These are phyloP conservation scores for Phytophthora lateralis DNA, from an alignment of 352 stramenopile species.

Conservation along the genomic window DNA sequence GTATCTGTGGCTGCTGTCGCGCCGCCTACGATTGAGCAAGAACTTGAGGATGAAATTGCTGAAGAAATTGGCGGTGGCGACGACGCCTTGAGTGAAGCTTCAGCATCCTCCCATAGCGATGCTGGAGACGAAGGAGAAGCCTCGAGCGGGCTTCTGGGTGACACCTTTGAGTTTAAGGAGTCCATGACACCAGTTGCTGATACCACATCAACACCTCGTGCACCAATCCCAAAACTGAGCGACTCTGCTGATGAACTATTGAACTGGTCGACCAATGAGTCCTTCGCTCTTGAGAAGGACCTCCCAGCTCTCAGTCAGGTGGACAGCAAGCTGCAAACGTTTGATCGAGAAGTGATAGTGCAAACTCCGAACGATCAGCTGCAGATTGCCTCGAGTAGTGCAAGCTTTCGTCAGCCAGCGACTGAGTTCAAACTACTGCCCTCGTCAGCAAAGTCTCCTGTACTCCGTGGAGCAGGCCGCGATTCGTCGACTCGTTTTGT, in stretches of 20 bases:
- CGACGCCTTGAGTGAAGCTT: constrained; percentile 20
- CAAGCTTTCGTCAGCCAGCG: constrained; percentile 27
- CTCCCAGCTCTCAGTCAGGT: constrained; percentile 7
- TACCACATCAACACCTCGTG: not conserved
- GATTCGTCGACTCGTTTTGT: constrained; percentile 24
- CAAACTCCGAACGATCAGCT: constrained; percentile 12
- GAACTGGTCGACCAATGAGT: constrained; percentile 40
- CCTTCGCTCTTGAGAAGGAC: constrained; percentile 16
- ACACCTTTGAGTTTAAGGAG: constrained; percentile 30
- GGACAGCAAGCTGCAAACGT: not conserved
- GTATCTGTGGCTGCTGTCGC: constrained; percentile 2
- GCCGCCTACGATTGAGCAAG: constrained; percentile 26
- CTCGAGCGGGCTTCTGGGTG: constrained; percentile 19
- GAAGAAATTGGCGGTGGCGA: constrained; percentile 38
- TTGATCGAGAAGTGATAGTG: not conserved
- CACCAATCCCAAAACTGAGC: not conserved
- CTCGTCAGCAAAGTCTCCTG: constrained; percentile 30
- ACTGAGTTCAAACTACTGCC: constrained; percentile 46
- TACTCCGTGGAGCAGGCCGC: constrained; percentile 17
- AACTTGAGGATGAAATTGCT: constrained; percentile 39
- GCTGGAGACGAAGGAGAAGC: constrained; percentile 27
- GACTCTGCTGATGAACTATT: constrained; percentile 37
- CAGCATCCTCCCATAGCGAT: constrained; percentile 16
- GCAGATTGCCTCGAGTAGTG: constrained; percentile 12
- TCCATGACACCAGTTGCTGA: not conserved